A percentile compares a stretch with the other conserved stretches of the same genome.
Conservation (phyloP, 352 stramenopile species). For the Pythium utonaiense region DNA sequence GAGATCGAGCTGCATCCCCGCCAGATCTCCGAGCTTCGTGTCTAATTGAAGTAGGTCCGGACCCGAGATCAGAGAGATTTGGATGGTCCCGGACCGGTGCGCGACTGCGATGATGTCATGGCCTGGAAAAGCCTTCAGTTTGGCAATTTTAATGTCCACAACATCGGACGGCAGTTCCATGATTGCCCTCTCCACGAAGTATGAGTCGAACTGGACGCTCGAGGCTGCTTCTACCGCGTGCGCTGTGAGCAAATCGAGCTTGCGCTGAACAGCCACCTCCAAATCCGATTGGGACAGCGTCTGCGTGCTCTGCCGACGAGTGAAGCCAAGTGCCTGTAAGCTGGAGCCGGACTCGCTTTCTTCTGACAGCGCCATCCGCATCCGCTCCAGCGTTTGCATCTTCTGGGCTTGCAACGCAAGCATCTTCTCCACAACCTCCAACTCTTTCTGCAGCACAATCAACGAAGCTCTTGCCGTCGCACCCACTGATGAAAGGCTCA, state of each 20-base stretch:
- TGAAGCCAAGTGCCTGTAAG: not conserved
- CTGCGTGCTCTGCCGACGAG: not conserved
- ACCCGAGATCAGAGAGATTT: constrained; percentile 30
- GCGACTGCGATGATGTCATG: constrained; percentile 41
- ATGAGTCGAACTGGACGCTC: constrained; percentile 30
- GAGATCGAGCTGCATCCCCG: constrained; percentile 19
- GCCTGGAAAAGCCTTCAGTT: constrained; percentile 19
- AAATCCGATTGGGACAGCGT: not conserved
- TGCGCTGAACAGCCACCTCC: constrained; percentile 10
- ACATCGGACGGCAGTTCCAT: constrained; percentile 15
- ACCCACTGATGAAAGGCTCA: too few relatives aligned
- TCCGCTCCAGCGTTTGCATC: constrained; percentile 12
- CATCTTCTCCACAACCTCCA: constrained; percentile 15
- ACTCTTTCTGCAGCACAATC: constrained; percentile 16
- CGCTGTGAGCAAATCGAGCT: constrained; percentile 3
- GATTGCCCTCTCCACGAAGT: constrained; percentile 35
- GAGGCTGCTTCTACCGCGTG: not conserved
- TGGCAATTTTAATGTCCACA: constrained; percentile 44
- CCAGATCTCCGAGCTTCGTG: constrained; percentile 24
- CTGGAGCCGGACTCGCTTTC: not conserved
- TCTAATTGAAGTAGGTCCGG: constrained; percentile 24
- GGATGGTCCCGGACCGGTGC: constrained; percentile 21
- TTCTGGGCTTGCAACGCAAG: constrained; percentile 16
- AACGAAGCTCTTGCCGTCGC: constrained; percentile 10
- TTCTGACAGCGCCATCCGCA: constrained; percentile 5